Evolutionary conservation across 2,329 filamentous ascomycete species (phyloP).

Genomic region (Fusarium paranaense): DNA sequence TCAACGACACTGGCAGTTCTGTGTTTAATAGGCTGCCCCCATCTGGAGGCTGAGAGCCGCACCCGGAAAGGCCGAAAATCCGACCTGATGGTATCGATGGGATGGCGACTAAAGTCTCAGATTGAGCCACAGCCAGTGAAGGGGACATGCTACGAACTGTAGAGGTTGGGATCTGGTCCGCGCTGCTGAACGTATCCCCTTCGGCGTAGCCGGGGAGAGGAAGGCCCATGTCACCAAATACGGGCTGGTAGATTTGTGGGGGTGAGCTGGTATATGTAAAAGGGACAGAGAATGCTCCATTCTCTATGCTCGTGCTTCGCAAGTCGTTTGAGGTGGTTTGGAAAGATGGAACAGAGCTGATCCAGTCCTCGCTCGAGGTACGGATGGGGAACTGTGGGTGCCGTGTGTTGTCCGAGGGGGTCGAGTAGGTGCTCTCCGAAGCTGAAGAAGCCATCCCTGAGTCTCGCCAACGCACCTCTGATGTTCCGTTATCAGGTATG

Average conservation of each 20-base stretch:
- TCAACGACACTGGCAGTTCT: conserved; percentile 49
- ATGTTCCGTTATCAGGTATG: conserved; percentile 35
- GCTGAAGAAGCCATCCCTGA: conserved; percentile 59
- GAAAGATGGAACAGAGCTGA: conserved; percentile 45
- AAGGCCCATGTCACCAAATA: conserved; percentile 49
- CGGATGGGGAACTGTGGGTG: conserved; percentile 43
- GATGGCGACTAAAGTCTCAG: conserved; percentile 62
- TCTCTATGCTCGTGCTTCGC: conserved; percentile 36
- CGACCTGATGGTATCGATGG: conserved; percentile 53
- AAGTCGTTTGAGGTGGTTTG: conserved; percentile 30
- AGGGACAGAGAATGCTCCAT: conserved; percentile 43
- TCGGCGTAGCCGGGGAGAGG: conserved; percentile 52
- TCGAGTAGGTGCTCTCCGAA: conserved; percentile 62
- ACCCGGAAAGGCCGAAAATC: conserved; percentile 50
- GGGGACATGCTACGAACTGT: conserved; percentile 64
- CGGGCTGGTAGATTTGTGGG: conserved; percentile 48
- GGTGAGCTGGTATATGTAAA: conserved; percentile 45
- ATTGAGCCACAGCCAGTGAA: conserved; percentile 59
- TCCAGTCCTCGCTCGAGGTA: conserved; percentile 50
- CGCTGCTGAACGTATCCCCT: conserved; percentile 49
- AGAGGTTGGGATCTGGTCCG: conserved; percentile 53
- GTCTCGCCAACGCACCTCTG: conserved; percentile 49
- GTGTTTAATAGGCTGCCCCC: conserved; percentile 51
- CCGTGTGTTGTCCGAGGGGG: conserved; percentile 54
- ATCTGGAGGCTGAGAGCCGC: conserved; percentile 56